Evolutionary conservation across 306 rosid species (phyloP), one percentile per base, ranked within the genome.

Genomic region (Fagus sylvatica): DNA sequence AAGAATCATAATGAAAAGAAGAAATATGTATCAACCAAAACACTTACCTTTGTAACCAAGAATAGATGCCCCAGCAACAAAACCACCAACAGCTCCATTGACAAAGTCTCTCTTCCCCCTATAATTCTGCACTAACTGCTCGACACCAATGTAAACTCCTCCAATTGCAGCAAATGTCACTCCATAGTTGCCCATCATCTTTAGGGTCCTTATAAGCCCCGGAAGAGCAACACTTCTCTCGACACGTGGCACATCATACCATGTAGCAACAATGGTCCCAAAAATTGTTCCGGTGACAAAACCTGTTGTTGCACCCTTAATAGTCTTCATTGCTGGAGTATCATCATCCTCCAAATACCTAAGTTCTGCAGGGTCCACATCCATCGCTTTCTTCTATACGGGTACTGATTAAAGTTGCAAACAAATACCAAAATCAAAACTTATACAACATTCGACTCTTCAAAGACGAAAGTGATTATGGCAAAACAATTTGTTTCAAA

Each of bases 201-300:
- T 95, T 60, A 95, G 83, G 80, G 98, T 95, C 85, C 99, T 89
- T 19, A 95, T 3, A 43, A 95, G 89, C 80, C 98, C 98, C 0
- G 98, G 98, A 72, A 95, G 97, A 43, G 98, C 98, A 60, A 95
- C 96, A 75, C 12, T 93, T 84, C 96, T 92, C 90, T 95, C 99
- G 33, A 95, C 99, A 75, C 99, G 98, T 78, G 98, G 98, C 73
- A 95, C 97, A 74, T 95, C 99, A 37, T 87, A 54, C 99, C 99
- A 95, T 67, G 96, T 89, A 41, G 98, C 99, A 76, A 83, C 98
- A 16, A 89, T 73, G 77, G 99, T 88, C 51, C 99, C 99, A 85
- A 89, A 95, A 74, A 95, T 79, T 28, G 96, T 89, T 55, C 98
- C 99, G 28, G 97, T 19, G 74, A 85, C 90, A 36, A 95, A 88